Percentiles rank a stretch among this genome's conserved stretches.
phyloP scores from a whole-genome alignment of 805 yeast genomes.

The Yarrowia keelungensis region DNA sequence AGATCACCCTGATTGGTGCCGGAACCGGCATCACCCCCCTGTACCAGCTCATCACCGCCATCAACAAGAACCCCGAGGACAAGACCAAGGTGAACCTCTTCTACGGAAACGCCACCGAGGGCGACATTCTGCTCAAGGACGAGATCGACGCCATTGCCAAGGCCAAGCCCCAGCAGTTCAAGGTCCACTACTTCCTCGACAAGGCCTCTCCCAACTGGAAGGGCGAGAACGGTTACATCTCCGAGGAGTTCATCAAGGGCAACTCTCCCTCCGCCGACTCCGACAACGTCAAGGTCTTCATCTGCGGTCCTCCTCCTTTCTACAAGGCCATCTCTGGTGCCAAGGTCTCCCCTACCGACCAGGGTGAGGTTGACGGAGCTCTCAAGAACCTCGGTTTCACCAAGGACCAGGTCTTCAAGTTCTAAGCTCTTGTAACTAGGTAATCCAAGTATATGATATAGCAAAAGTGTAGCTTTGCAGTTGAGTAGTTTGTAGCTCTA shows the following conservation, averaged over 20 bases:
- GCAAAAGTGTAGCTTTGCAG: neutral
- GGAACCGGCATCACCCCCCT: conserved; percentile 98
- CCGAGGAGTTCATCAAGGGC: conserved; percentile 70
- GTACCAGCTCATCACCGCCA: conserved; percentile 81
- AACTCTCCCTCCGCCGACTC: conserved; percentile 68
- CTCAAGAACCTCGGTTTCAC: conserved; percentile 87
- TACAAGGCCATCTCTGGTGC: conserved; percentile 86
- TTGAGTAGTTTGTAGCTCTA: neutral
- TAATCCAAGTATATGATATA: neutral
- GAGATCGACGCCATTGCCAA: conserved; percentile 75
- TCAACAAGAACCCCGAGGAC: conserved; percentile 81
- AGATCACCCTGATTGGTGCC: conserved; percentile 87
- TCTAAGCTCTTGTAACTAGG: conserved; percentile 52
- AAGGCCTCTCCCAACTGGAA: conserved; percentile 57
- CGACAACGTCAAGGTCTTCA: conserved; percentile 75
- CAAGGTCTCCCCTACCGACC: conserved; percentile 86
- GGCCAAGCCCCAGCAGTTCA: conserved; percentile 78
- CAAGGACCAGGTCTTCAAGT: conserved; percentile 88
- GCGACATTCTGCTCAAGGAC: conserved; percentile 80
- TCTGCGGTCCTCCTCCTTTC: conserved; percentile 96
- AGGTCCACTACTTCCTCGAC: conserved; percentile 81
- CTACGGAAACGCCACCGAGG: conserved; percentile 78
- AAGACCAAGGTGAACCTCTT: conserved; percentile 84
- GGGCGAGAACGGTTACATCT: conserved; percentile 76
- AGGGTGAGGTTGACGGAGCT: conserved; percentile 91